Conservation (phyloP, 2,329 filamentous ascomycete genomes). For the Shiraia sp. region DNA sequence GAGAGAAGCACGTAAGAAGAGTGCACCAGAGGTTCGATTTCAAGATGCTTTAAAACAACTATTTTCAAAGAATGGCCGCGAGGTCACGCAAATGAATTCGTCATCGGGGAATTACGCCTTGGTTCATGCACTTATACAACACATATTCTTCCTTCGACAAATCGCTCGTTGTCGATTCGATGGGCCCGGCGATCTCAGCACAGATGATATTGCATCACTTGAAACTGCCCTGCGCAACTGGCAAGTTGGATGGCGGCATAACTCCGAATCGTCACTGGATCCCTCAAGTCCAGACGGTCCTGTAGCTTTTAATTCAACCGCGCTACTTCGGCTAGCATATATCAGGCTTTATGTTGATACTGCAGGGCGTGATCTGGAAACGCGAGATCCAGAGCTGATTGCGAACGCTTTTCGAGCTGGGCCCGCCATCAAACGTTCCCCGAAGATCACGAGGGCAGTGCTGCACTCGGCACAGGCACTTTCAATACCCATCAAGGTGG, state of each 20-base stretch:
- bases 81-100: constrained; percentile 37
- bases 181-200: constrained; percentile 34
- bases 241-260: constrained; percentile 46
- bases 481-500: constrained; percentile 65
- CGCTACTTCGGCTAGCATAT: constrained; percentile 63
- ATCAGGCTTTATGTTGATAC: constrained; percentile 70
- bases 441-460: constrained; percentile 65
- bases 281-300: constrained; percentile 62
- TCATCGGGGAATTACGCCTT: constrained; percentile 67
- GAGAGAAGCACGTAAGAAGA: constrained; percentile 42
- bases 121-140: constrained; percentile 72
- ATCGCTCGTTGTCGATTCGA: constrained; percentile 39
- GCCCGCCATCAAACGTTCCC: constrained; percentile 62
- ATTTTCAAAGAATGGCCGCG: constrained; percentile 37
- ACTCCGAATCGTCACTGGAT: constrained; percentile 49
- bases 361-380: constrained; percentile 66
- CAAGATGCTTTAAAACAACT: constrained; percentile 40
- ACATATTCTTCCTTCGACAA: constrained; percentile 71
- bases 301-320: constrained; percentile 69
- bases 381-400: constrained; percentile 64
- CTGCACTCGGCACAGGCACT: constrained; percentile 71
- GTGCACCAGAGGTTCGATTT: constrained; percentile 30
- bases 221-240: constrained; percentile 51
- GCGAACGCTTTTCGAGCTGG: constrained; percentile 64
- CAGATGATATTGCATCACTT: constrained; percentile 47